Evolutionary conservation across 208 protist species (phyloP).

Genomic region (Pavlovales sp.): DNA sequence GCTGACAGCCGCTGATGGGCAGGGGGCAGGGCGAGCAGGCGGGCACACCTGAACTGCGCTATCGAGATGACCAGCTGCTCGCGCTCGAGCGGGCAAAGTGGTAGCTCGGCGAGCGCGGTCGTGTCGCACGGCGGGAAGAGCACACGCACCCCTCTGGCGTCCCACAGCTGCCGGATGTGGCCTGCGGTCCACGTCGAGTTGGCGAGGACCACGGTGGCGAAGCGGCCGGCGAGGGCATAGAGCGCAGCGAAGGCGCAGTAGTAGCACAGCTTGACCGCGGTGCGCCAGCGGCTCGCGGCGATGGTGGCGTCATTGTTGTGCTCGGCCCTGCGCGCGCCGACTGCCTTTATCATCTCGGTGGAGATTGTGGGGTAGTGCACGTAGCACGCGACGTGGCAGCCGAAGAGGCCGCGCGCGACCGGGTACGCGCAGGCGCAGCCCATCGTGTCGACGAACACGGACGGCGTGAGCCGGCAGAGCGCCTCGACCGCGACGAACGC

Average conservation of each 20-base stretch:
- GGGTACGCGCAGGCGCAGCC: conserved; percentile 90
- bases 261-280: conserved; percentile 71
- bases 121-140: conserved; percentile 88
- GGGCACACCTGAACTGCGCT: conserved; percentile 79
- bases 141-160: conserved; percentile 29
- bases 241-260: conserved; percentile 79
- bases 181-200: conserved; percentile 94
- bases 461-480: conserved; percentile 55
- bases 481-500: conserved; percentile 77
- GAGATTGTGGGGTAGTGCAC: conserved; percentile 95
- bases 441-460: conserved; percentile 83
- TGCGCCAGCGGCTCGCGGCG: conserved; percentile 58
- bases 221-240: conserved; percentile 73
- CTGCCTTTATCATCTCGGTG: conserved; percentile 64
- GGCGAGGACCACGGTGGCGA: conserved; percentile 74
- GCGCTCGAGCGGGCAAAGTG: conserved; percentile 20
- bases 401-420: conserved; percentile 74
- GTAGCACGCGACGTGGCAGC: conserved; percentile 80
- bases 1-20: too few relatives aligned
- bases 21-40: too few relatives aligned
- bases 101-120: conserved; percentile 56
- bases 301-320: conserved; percentile 77
- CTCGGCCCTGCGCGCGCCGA: conserved; percentile 43
- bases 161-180: conserved; percentile 81
- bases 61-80: conserved; percentile 79